These are phyloP conservation scores for Fusarium sp. DNA, from an alignment of 2,329 filamentous ascomycete species.

Conservation along the genomic window DNA sequence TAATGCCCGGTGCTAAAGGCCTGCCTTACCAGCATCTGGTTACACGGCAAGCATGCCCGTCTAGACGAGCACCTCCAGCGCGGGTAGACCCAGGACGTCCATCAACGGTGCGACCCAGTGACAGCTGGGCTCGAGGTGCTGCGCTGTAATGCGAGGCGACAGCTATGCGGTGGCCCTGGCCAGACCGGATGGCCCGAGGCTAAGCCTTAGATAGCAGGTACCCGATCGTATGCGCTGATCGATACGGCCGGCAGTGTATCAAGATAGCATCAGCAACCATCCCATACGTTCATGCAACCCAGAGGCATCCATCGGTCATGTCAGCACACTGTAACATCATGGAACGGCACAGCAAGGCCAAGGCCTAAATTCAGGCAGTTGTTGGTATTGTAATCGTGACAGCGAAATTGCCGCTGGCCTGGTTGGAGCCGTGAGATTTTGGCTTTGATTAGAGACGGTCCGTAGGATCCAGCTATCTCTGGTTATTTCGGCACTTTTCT, in stretches of 20 bases:
- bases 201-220: constrained; percentile 17
- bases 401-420: neutral
- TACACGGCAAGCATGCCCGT: constrained; percentile 3
- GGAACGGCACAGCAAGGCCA: neutral
- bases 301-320: neutral
- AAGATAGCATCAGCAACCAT: neutral
- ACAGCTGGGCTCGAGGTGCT: no score
- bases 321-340: neutral
- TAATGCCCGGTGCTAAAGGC: neutral
- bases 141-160: constrained; percentile 14
- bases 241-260: neutral
- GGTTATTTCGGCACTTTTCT: neutral
- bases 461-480: constrained; percentile 4
- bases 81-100: neutral
- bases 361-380: neutral
- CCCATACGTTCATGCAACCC: constrained; percentile 1
- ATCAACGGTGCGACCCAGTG: neutral
- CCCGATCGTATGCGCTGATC: neutral
- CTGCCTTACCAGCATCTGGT: neutral
- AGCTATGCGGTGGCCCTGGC: neutral
- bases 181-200: constrained; percentile 22
- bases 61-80: neutral
- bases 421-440: neutral
- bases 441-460: neutral
- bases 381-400: neutral